phyloP scores from a whole-genome alignment of 495 filamentous ascomycete genomes.

The Talaromyces adpressus region DNA sequence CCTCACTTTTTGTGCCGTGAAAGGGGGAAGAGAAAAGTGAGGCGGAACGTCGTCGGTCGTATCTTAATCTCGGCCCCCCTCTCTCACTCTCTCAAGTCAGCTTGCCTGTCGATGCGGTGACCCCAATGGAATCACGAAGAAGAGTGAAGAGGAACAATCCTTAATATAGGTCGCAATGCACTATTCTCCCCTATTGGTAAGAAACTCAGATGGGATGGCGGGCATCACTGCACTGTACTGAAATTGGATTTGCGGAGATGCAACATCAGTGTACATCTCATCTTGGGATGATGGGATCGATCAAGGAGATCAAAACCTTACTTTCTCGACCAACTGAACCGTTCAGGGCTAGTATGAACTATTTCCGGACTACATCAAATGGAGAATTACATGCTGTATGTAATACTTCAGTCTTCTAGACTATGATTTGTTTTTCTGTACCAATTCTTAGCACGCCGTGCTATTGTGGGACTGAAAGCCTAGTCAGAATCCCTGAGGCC shows the following conservation, averaged over 20 bases:
- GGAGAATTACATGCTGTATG: background rate
- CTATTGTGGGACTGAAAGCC: constrained; percentile 3
- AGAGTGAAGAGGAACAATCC: background rate
- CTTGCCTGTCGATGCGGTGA: background rate
- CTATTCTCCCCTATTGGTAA: background rate
- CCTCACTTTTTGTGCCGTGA: constrained; percentile 24
- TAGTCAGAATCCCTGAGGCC: background rate
- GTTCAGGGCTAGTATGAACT: background rate
- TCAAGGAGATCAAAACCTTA: background rate
- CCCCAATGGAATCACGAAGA: background rate
- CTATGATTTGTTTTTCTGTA: background rate
- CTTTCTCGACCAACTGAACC: background rate
- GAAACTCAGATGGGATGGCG: background rate
- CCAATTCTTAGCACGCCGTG: background rate
- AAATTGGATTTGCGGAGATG: background rate
- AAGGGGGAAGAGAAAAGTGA: constrained; percentile 34
- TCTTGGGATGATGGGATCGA: background rate
- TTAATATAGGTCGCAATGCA: background rate
- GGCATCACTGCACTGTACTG: background rate
- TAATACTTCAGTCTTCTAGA: background rate
- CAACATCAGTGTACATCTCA: background rate
- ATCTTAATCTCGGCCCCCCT: constrained; percentile 5
- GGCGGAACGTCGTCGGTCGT: constrained; percentile 20
- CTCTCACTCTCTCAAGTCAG: background rate
- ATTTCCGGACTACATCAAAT: background rate